These are phyloP conservation scores for Xylaria grammica DNA, from an alignment of 495 filamentous ascomycete species.

Conservation along the genomic window DNA sequence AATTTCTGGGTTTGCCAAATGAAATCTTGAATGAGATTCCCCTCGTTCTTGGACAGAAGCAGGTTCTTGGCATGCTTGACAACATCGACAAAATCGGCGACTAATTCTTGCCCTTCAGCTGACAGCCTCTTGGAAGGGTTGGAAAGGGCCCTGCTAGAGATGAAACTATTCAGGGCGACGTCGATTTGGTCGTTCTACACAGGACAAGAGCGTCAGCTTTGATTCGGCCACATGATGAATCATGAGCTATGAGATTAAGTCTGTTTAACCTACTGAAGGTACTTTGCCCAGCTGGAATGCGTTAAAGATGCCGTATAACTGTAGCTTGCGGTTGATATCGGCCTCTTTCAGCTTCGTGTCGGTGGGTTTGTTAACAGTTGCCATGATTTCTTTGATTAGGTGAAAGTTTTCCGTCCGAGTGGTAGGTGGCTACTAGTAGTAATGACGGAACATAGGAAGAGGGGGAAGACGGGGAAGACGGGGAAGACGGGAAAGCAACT, in stretches of 20 bases:
- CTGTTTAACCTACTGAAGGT: slow-evolving; percentile 71
- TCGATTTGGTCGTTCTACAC: slow-evolving; percentile 89
- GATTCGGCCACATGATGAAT: background rate
- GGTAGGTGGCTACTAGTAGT: background rate
- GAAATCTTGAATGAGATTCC: slow-evolving; percentile 93
- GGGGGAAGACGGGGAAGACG: background rate
- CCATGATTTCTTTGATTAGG: slow-evolving; percentile 26
- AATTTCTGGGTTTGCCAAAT: slow-evolving; percentile 90
- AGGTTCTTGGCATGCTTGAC: slow-evolving; percentile 87
- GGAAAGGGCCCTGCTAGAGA: slow-evolving; percentile 67
- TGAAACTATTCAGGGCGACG: slow-evolving; percentile 84
- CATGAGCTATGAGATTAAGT: background rate
- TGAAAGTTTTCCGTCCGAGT: background rate
- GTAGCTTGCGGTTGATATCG: slow-evolving; percentile 92
- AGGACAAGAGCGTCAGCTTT: slow-evolving; percentile 35
- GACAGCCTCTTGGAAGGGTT: slow-evolving; percentile 82
- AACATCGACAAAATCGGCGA: slow-evolving; percentile 78
- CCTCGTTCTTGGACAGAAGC: slow-evolving; percentile 93
- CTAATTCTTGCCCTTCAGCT: slow-evolving; percentile 74
- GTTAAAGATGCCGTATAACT: slow-evolving; percentile 88
- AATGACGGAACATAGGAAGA: background rate
- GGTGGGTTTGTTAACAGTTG: slow-evolving; percentile 68
- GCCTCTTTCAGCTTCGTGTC: slow-evolving; percentile 63
- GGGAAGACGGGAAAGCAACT: background rate
- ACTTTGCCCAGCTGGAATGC: slow-evolving; percentile 91